These are phyloP conservation scores for Thelonectria blattea DNA, from an alignment of 2,329 filamentous ascomycete genomes.

Conservation along the genomic window DNA sequence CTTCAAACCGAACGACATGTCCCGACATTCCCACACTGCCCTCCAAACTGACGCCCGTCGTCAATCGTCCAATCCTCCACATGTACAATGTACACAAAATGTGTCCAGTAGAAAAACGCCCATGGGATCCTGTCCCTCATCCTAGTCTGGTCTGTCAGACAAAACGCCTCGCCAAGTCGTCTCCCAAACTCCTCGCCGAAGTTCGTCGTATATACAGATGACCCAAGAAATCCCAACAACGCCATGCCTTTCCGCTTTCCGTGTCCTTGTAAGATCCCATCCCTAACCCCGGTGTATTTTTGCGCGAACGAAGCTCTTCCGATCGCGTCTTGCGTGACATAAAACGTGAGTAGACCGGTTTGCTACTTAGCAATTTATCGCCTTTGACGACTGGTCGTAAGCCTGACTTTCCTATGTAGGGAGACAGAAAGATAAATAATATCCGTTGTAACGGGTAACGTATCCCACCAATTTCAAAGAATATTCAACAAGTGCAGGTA, in stretches of 20 bases:
- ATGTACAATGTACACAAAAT: background rate
- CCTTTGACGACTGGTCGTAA: conserved; percentile 11
- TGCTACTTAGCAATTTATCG: conserved; percentile 2
- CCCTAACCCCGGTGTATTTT: conserved; percentile 32
- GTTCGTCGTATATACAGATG: conserved; percentile 30
- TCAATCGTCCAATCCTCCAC: background rate
- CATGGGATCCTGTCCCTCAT: background rate
- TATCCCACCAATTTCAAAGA: conserved; percentile 27
- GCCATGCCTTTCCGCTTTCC: conserved; percentile 28
- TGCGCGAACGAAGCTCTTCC: conserved; percentile 40
- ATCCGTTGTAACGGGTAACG: conserved; percentile 10
- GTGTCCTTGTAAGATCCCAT: conserved; percentile 17
- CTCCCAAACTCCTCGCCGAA: conserved; percentile 24
- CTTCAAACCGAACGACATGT: conserved; percentile 37
- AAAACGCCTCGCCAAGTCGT: conserved; percentile 32
- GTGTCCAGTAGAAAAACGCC: conserved; percentile 5
- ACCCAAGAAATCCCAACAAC: conserved; percentile 22
- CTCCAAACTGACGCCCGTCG: conserved; percentile 27
- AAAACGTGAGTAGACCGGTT: conserved; percentile 36
- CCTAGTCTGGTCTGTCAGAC: conserved; percentile 4
- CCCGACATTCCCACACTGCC: conserved; percentile 28
- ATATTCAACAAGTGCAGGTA: conserved; percentile 12
- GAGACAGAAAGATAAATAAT: conserved; percentile 6
- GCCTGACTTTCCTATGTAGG: conserved; percentile 6
- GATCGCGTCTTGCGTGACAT: conserved; percentile 30